These are phyloP conservation scores for Eustoma russellianum DNA, from an alignment of 257 asterid genomes.

Conservation along the genomic window DNA sequence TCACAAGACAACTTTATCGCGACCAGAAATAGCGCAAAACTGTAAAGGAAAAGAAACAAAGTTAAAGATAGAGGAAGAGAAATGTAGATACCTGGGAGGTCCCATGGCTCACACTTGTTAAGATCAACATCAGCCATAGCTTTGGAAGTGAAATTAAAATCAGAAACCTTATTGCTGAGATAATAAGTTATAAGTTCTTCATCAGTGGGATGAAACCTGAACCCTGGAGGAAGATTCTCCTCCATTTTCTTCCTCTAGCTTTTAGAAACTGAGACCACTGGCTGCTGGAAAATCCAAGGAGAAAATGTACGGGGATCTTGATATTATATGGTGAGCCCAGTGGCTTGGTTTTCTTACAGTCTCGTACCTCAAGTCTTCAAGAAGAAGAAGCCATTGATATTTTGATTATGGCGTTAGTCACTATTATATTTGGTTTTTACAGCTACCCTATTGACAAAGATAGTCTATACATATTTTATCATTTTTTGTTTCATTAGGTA, in stretches of 20 bases:
- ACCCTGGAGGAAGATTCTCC: constrained; percentile 79
- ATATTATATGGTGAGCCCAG: constrained; percentile 22
- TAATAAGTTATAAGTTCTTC: constrained; percentile 74
- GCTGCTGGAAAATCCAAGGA: constrained; percentile 9
- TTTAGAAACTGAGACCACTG: neutral
- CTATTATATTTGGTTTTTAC: constrained; percentile 30
- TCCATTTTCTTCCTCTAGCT: constrained; percentile 28
- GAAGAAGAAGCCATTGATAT: constrained; percentile 34
- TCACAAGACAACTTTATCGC: too few species aligned
- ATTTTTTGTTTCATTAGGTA: neutral
- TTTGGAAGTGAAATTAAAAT: constrained; percentile 38
- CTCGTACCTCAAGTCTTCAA: constrained; percentile 26
- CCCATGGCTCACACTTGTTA: constrained; percentile 86
- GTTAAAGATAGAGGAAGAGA: neutral
- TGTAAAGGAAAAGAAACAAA: neutral
- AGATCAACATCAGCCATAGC: constrained; percentile 69
- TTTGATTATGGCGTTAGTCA: constrained; percentile 10
- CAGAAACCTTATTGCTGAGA: constrained; percentile 50
- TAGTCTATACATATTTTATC: constrained; percentile 22
- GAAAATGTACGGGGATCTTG: constrained; percentile 7
- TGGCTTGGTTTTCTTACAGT: constrained; percentile 9
- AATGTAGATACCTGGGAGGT: constrained; percentile 62
- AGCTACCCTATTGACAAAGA: constrained; percentile 91
- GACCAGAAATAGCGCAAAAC: too few species aligned
- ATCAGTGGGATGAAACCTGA: constrained; percentile 80